phyloP scores from a whole-genome alignment of 2,329 filamentous ascomycete genomes.

The Podosphaera fusca region DNA sequence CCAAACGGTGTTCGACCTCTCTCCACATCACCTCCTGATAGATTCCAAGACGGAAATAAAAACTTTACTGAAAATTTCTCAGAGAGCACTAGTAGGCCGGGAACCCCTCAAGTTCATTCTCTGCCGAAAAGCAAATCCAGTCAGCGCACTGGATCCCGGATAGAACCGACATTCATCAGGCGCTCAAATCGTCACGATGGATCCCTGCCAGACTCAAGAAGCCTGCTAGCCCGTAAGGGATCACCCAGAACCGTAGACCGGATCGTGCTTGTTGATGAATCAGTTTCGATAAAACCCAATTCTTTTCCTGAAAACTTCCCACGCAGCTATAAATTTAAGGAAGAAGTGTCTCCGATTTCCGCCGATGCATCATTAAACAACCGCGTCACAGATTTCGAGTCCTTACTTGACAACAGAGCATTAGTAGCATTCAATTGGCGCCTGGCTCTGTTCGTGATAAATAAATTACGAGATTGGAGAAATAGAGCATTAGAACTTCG shows the following conservation, averaged over 20 bases:
- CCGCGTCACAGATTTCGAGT: conserved; percentile 1
- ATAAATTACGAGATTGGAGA: conserved; percentile 10
- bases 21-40: conserved; percentile 8
- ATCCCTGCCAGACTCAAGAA: conserved; percentile 12
- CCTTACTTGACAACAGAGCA: conserved; percentile 9
- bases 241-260: background rate
- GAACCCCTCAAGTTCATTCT: background rate
- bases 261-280: background rate
- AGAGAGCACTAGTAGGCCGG: conserved; percentile 2
- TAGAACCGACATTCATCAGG: conserved; percentile 4
- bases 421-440: conserved; percentile 10
- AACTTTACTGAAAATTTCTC: conserved; percentile 1
- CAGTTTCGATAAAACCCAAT: background rate
- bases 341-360: background rate
- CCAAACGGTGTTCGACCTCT: conserved; percentile 7
- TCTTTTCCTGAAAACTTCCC: background rate
- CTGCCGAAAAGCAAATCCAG: conserved; percentile 2
- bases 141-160: conserved; percentile 11
- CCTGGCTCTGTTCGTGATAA: conserved; percentile 4
- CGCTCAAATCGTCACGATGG: conserved; percentile 6
- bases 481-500: conserved; percentile 13
- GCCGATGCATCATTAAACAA: background rate
- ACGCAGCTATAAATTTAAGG: background rate
- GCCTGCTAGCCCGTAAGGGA: conserved; percentile 10
- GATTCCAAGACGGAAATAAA: conserved; percentile 1